Evolutionary conservation across 768 basidiomycete species (phyloP).

Genomic region (Termitomyces sp.): DNA sequence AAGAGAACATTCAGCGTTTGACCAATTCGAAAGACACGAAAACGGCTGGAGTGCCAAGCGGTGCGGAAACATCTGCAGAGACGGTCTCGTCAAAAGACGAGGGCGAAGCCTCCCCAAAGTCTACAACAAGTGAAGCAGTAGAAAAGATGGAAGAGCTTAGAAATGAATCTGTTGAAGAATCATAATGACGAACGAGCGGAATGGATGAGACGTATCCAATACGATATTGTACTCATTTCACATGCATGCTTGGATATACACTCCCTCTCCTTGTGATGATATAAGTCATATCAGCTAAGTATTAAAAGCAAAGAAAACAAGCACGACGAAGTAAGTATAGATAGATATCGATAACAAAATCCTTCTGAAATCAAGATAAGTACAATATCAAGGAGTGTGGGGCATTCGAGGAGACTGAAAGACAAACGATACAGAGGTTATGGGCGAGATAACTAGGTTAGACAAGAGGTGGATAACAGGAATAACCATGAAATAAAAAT

Average conservation of each 20-base stretch:
- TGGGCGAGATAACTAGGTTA: conserved; percentile 7
- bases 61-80: conserved; percentile 39
- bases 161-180: conserved; percentile 22
- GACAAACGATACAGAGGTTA: conserved; percentile 21
- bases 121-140: conserved; percentile 33
- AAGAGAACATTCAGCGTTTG: conserved; percentile 66
- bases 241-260: conserved; percentile 9
- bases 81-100: conserved; percentile 33
- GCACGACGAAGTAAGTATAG: conserved; percentile 21
- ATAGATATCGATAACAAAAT: conserved; percentile 36
- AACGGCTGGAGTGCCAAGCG: conserved; percentile 28
- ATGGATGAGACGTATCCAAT: conserved; percentile 6
- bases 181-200: conserved; percentile 4
- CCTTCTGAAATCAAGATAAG: conserved; percentile 21
- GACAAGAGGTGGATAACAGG: conserved; percentile 13
- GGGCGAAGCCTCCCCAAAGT: conserved; percentile 23
- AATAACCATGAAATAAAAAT: conserved; percentile 12
- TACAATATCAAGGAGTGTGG: conserved; percentile 38
- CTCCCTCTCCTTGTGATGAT: conserved; percentile 4
- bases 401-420: conserved; percentile 18
- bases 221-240: conserved; percentile 9
- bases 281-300: conserved; percentile 7
- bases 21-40: conserved; percentile 36
- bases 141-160: conserved; percentile 37
- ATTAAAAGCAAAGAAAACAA: conserved; percentile 12